Base-by-base conservation (phyloP, 768 basidiomycete species). In the Lentinus tigrinus region DNA sequence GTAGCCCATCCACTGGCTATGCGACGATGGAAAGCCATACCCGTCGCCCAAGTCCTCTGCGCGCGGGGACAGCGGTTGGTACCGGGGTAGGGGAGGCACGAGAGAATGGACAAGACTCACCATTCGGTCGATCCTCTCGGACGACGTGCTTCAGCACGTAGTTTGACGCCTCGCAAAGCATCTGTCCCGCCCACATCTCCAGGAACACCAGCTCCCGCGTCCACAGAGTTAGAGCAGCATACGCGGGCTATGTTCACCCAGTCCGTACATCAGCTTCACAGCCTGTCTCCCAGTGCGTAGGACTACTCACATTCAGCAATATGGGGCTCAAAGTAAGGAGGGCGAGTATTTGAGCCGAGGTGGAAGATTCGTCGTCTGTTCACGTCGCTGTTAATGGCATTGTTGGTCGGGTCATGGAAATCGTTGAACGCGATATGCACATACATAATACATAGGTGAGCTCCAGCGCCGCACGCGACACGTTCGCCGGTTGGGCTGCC, bases 1-100 rank as follows among this genome's bases (percentile, higher is more conserved):
- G 72, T 89, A 94, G 16, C 85, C 92, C 92, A 94, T 93, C 69
- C 87, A 92, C 71, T 94, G 92, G 71, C 89, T 91, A 67, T 94
- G 92, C 14, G 90, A 92, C 0, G 91, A 93, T 0, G 92, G 92
- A 64, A 93, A 93, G 7, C 91, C 92, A 67, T 92, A 93, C 14
- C 91, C 91, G 54, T 80, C 80, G 19, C 85, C 87, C 47, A 83
- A 70, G 54, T 77, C 79, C 42, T 78, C 87, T 87, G 65, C 11
- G 44, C 11, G 47, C 16, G 57, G 9, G n/a, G 23, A 47, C 39
- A 24, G 34, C 54, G 17, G 21, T 31, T 23, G 28, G 28, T 10
- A 46, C 26, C 36, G 13, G 8, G 43, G 21, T 46, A 26, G 49
- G 17, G 43, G 13, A 51, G 47, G 21, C 21, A 28, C 19, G 31